These are phyloP conservation scores for Logfia minima DNA, from an alignment of 129 eudicot genomes.

Conservation along the genomic window DNA sequence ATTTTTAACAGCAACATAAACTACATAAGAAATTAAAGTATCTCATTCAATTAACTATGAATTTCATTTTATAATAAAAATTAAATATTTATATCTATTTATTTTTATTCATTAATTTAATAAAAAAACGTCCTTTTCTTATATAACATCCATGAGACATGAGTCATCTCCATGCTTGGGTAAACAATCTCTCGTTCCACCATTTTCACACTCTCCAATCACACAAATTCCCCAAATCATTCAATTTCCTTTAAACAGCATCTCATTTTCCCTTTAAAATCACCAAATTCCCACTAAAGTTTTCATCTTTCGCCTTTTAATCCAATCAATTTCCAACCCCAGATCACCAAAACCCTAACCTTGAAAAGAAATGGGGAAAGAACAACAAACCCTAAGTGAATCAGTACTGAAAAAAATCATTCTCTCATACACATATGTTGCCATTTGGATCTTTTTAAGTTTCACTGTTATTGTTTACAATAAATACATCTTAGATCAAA, in stretches of 20 bases:
- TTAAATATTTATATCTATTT: no score
- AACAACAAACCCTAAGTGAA: conserved; percentile 31
- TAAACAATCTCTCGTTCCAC: not conserved
- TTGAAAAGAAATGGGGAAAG: conserved; percentile 37
- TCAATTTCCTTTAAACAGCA: conserved; percentile 21
- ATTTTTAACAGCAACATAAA: no score
- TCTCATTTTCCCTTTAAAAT: not conserved
- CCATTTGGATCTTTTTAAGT: conserved; percentile 45
- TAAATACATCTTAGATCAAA: conserved; percentile 47
- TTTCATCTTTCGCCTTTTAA: not conserved
- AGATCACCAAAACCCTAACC: conserved; percentile 12
- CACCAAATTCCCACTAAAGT: conserved; percentile 13
- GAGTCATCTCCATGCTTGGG: not conserved
- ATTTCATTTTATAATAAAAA: no score
- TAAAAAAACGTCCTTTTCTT: not conserved
- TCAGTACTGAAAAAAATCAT: conserved; percentile 43
- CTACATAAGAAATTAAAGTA: no score
- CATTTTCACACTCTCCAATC: conserved; percentile 25
- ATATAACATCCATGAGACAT: conserved; percentile 10
- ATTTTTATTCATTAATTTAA: no score
- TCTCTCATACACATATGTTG: conserved; percentile 42
- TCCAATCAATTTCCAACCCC: not conserved
- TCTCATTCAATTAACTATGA: not conserved
- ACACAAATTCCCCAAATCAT: conserved; percentile 13
- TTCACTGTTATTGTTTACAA: conserved; percentile 48